phyloP scores from a whole-genome alignment of 345 rosid genomes.

The Pugionium dolabratum region DNA sequence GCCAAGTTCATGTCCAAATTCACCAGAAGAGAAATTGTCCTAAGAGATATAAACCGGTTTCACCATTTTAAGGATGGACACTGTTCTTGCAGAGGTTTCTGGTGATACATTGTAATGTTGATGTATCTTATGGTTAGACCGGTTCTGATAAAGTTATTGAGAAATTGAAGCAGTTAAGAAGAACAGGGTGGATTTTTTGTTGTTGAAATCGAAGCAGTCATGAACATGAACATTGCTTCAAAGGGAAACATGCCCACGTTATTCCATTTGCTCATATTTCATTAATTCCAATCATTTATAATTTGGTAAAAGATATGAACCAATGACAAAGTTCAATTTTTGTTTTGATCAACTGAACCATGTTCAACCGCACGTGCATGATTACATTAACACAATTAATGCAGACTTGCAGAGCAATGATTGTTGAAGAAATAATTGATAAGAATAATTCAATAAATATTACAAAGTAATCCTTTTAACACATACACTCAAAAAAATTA shows the following conservation, averaged over 20 bases:
- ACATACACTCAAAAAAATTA: slow-evolving; percentile 27
- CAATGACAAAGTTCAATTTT: slow-evolving; percentile 8
- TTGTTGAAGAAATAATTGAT: slow-evolving; percentile 33
- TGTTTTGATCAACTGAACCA: slow-evolving; percentile 17
- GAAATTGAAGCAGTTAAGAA: slow-evolving; percentile 22
- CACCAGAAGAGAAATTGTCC: slow-evolving; percentile 56
- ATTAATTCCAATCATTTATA: slow-evolving; percentile 26
- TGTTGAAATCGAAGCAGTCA: slow-evolving; percentile 4
- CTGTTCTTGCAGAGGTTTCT: slow-evolving; percentile 79
- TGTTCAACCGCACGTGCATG: slow-evolving; percentile 34
- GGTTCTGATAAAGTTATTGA: slow-evolving; percentile 12
- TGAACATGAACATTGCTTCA: slow-evolving; percentile 44
- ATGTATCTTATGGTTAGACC: slow-evolving; percentile 18
- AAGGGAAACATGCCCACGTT: slow-evolving; percentile 26
- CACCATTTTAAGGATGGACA: slow-evolving; percentile 65
- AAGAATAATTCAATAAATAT: slow-evolving; percentile 36
- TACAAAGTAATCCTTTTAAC: slow-evolving; percentile 35
- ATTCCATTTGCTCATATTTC: slow-evolving; percentile 4
- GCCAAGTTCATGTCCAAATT: slow-evolving; percentile 68
- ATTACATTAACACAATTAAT: slow-evolving; percentile 12
- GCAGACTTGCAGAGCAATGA: background rate
- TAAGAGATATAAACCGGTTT: slow-evolving; percentile 70
- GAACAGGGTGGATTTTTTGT: slow-evolving; percentile 34
- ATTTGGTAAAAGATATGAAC: slow-evolving; percentile 28
- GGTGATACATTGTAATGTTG: slow-evolving; percentile 44